Evolutionary conservation across 2,329 filamentous ascomycete species (phyloP).

Genomic region (Exophiala spinifera): DNA sequence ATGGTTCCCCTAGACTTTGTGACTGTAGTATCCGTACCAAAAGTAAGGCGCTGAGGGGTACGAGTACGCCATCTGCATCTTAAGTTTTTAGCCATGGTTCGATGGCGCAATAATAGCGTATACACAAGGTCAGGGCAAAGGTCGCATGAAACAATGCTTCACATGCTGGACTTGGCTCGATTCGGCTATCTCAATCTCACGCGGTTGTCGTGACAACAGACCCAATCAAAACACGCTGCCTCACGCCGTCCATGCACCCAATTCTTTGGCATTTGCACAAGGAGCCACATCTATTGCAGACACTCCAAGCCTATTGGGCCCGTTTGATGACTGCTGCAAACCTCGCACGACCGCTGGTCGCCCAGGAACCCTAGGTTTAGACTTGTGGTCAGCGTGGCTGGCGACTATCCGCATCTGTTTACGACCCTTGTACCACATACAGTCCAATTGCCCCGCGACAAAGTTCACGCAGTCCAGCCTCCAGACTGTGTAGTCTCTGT

Average conservation of each 20-base stretch:
- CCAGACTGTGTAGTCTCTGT: not conserved
- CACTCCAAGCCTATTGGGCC: constrained; percentile 9
- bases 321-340: constrained; percentile 1
- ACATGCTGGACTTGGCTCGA: not conserved
- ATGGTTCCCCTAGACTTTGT: too few species aligned
- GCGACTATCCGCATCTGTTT: constrained; percentile 16
- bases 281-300: constrained; percentile 9
- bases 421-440: constrained; percentile 5
- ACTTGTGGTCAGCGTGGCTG: constrained; percentile 15
- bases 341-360: constrained; percentile 7
- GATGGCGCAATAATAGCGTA: too few species aligned
- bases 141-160: not conserved
- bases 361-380: constrained; percentile 9
- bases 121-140: not conserved
- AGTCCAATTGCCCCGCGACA: constrained; percentile 7
- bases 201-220: constrained; percentile 4
- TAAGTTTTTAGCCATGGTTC: too few species aligned
- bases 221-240: not conserved
- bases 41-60: too few species aligned
- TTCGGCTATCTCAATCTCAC: not conserved
- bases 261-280: constrained; percentile 1
- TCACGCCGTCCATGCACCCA: not conserved
- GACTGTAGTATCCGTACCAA: too few species aligned
- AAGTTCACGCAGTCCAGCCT: constrained; percentile 5
- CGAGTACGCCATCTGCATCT: too few species aligned